Evolutionary conservation across 441 rosid species (phyloP), one percentile per base, ranked within the genome.

Genomic region (Mallotus japonicus): DNA sequence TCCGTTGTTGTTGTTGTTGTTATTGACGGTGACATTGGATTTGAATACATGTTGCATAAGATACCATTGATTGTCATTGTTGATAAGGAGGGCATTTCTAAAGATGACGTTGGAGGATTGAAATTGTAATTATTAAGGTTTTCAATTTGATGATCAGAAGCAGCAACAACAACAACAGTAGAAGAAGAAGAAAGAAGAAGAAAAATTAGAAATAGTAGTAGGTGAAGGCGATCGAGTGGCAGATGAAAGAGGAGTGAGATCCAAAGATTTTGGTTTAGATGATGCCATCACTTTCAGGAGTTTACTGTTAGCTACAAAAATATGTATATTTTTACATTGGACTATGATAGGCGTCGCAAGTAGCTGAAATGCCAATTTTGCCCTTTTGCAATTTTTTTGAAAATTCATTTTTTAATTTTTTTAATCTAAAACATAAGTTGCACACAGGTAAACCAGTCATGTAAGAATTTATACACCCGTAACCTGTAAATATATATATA

Each of bases 191-290:
- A 68, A 67, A 62, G 88, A 77, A 58, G 83, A 66, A 24, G 28
- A 24, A 24, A 1, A 24, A 24, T 24, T 24, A 24, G 28, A 24
- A 24, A 24, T 24, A 24, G 28, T 62, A 62, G 88, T 76, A 58
- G 83, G 24, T 87, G 90, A 54, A 83, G 83, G 83, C n/a, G 91
- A 72, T 75, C 82, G 74, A 67, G 78, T 22, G 14, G 77, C 19
- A 37, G 77, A 59, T 16, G 32, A 28, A 28, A 75, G 44, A 28
- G 77, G 44, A 1, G 79, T 75, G 1, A 82, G 86, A 84, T 87
- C 94, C 89, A 85, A 83, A 40, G 78, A 86, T 79, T 82, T 77
- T 46, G 92, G 77, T 44, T 76, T 85, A 28, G 93, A 83, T 72
- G 93, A 83, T 73, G 88, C 73, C 84, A 89, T 87, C 56, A 83